phyloP scores from a whole-genome alignment of 495 filamentous ascomycete species.

The Penicillium crystallinum region DNA sequence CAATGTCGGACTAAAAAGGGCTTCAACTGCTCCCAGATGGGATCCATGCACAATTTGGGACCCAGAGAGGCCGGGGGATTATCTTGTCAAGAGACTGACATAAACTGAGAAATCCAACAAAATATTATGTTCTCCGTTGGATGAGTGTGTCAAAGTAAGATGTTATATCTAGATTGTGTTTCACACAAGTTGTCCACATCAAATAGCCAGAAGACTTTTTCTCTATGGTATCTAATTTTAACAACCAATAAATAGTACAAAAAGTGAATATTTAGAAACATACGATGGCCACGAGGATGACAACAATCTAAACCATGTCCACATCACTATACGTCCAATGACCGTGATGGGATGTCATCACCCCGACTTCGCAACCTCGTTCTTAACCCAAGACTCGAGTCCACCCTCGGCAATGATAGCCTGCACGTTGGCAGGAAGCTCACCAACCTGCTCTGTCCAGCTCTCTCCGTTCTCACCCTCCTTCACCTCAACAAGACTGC shows the following conservation, averaged over 20 bases:
- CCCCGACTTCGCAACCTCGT: conserved; percentile 42
- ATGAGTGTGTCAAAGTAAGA: too few relatives aligned
- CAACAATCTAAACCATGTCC: neutral
- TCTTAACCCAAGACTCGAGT: conserved; percentile 81
- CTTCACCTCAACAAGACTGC: conserved; percentile 61
- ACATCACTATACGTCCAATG: neutral
- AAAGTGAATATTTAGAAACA: neutral
- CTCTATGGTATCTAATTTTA: neutral
- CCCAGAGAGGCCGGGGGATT: too few relatives aligned
- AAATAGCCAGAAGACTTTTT: neutral
- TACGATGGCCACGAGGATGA: neutral
- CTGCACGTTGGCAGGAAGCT: conserved; percentile 84
- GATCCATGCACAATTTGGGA: too few relatives aligned
- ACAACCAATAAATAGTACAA: neutral
- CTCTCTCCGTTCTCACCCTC: conserved; percentile 58
- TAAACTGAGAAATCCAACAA: too few relatives aligned
- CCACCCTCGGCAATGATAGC: conserved; percentile 75
- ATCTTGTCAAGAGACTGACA: too few relatives aligned
- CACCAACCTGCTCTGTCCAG: conserved; percentile 81
- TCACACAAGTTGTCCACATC: neutral
- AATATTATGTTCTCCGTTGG: too few relatives aligned
- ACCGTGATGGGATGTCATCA: neutral
- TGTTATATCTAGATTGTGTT: too few relatives aligned
- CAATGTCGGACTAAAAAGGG: too few relatives aligned
- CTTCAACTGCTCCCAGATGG: too few relatives aligned